Conservation (phyloP, 176 grass and related monocot species). For the Miscanthus lutarioriparius region DNA sequence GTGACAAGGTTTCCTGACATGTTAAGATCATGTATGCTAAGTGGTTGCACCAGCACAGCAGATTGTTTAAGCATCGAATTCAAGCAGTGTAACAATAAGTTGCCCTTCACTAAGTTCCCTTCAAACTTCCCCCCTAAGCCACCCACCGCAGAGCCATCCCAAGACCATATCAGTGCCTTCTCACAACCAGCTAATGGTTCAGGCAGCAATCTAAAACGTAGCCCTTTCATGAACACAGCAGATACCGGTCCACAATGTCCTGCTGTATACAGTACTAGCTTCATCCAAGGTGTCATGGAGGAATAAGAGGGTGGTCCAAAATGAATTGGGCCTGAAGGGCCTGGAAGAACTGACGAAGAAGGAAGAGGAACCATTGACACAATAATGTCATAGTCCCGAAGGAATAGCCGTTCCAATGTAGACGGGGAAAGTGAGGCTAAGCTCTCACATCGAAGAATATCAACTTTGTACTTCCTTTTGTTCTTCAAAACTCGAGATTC, state of each 20-base stretch:
- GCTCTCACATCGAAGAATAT: slow-evolving; percentile 97
- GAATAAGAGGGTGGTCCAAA: slow-evolving; percentile 94
- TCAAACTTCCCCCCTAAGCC: slow-evolving; percentile 91
- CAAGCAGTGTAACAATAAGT: slow-evolving; percentile 82
- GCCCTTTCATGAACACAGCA: slow-evolving; percentile 92
- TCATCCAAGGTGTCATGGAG: slow-evolving; percentile 98
- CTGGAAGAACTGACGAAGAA: slow-evolving; percentile 82
- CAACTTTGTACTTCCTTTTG: slow-evolving; percentile 89
- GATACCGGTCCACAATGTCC: slow-evolving; percentile 81
- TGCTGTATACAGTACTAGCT: slow-evolving; percentile 80
- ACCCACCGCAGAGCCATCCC: slow-evolving; percentile 84
- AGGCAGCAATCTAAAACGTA: slow-evolving; percentile 79
- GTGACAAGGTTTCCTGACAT: slow-evolving; percentile 71
- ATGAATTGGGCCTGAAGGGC: slow-evolving; percentile 76
- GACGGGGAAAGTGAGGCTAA: slow-evolving; percentile 86
- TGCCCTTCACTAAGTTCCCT: slow-evolving; percentile 96
- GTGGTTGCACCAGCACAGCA: slow-evolving; percentile 87
- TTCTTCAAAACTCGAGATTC: slow-evolving; percentile 48
- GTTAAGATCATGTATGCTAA: slow-evolving; percentile 76
- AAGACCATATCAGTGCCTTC: slow-evolving; percentile 94
- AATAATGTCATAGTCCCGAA: slow-evolving; percentile 94
- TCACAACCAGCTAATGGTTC: slow-evolving; percentile 85
- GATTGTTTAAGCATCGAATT: slow-evolving; percentile 94
- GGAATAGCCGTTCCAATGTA: slow-evolving; percentile 82
- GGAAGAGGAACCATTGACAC: slow-evolving; percentile 97